A percentile compares a stretch with the other conserved stretches of the same genome.
Evolutionary conservation across 2,329 filamentous ascomycete species (phyloP).

Genomic region (Sporothrix dimorphospora): DNA sequence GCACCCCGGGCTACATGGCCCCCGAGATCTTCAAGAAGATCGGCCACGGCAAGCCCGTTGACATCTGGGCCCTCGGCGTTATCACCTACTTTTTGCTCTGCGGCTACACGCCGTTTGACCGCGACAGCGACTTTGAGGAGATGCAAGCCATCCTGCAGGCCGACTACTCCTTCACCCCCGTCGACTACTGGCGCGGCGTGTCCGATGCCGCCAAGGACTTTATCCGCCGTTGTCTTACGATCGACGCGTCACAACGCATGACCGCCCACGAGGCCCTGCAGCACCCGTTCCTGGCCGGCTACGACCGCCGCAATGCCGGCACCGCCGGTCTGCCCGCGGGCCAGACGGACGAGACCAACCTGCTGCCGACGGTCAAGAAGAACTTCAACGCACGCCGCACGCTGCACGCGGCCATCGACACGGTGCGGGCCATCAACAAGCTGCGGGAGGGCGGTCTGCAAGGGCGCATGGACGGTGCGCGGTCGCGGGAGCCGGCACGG

Average conservation of each 20-base stretch:
- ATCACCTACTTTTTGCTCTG: conserved; percentile 99
- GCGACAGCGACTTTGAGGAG: conserved; percentile 96
- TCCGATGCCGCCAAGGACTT: conserved; percentile 86
- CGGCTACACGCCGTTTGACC: conserved; percentile 97
- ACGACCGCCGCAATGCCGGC: conserved; percentile 40
- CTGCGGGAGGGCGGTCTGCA: conserved; percentile 57
- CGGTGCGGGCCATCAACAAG: conserved; percentile 72
- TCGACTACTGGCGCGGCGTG: conserved; percentile 96
- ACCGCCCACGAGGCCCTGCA: conserved; percentile 80
- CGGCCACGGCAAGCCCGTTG: conserved; percentile 95
- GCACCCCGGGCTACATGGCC: conserved; percentile 98
- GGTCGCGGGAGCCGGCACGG: conserved; percentile 53
- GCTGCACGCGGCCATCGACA: conserved; percentile 71
- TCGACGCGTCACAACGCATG: conserved; percentile 85
- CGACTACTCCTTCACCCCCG: conserved; percentile 92
- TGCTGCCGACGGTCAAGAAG: conserved; percentile 71
- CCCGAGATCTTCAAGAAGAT: conserved; percentile 99
- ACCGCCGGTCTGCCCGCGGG: neutral
- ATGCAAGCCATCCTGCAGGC: conserved; percentile 98
- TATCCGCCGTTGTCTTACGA: conserved; percentile 86
- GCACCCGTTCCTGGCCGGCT: conserved; percentile 66
- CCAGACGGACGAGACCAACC: conserved; percentile 58
- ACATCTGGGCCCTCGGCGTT: conserved; percentile 97
- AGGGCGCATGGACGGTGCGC: conserved; percentile 65
- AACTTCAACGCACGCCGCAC: conserved; percentile 73